Conservation (phyloP, 2,329 filamentous ascomycete genomes). For the Cordyceps javanica region DNA sequence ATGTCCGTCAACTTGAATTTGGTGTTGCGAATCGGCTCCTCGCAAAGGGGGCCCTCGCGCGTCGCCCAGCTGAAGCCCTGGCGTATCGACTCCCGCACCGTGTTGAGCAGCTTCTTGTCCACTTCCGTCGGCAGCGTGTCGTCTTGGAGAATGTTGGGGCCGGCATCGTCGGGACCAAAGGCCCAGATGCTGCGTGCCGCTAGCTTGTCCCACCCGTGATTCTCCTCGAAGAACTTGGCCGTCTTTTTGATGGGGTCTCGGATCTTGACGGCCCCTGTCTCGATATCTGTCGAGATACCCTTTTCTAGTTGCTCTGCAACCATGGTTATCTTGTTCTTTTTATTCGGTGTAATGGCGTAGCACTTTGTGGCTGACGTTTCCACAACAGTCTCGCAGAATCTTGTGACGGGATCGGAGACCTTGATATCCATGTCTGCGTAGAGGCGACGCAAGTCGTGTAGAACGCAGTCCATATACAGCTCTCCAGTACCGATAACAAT, state of each 20-base stretch:
- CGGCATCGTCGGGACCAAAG: slow-evolving; percentile 91
- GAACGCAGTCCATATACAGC: slow-evolving; percentile 98
- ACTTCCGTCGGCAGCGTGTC: slow-evolving; percentile 93
- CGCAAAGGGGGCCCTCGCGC: slow-evolving; percentile 89
- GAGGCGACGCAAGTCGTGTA: slow-evolving; percentile 86
- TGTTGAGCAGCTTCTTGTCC: slow-evolving; percentile 82
- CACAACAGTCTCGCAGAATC: slow-evolving; percentile 96
- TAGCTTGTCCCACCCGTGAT: slow-evolving; percentile 93
- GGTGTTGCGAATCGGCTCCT: slow-evolving; percentile 97
- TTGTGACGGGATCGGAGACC: slow-evolving; percentile 92
- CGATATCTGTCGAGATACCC: slow-evolving; percentile 91
- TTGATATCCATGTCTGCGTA: slow-evolving; percentile 99
- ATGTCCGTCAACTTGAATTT: slow-evolving; percentile 97
- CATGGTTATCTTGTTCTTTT: slow-evolving; percentile 99
- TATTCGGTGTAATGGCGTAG: slow-evolving; percentile 96
- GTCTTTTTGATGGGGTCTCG: slow-evolving; percentile 88
- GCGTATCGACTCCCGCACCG: slow-evolving; percentile 84
- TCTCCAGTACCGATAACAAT: slow-evolving; percentile 93
- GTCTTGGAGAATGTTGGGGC: slow-evolving; percentile 93
- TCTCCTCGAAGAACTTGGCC: slow-evolving; percentile 94
- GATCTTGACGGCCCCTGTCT: slow-evolving; percentile 83
- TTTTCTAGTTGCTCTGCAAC: slow-evolving; percentile 93
- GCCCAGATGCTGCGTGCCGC: slow-evolving; percentile 96
- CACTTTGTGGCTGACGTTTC: slow-evolving; percentile 97
- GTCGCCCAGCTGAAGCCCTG: slow-evolving; percentile 98